phyloP scores from a whole-genome alignment of 306 rosid species.

The Vigna mungo region DNA sequence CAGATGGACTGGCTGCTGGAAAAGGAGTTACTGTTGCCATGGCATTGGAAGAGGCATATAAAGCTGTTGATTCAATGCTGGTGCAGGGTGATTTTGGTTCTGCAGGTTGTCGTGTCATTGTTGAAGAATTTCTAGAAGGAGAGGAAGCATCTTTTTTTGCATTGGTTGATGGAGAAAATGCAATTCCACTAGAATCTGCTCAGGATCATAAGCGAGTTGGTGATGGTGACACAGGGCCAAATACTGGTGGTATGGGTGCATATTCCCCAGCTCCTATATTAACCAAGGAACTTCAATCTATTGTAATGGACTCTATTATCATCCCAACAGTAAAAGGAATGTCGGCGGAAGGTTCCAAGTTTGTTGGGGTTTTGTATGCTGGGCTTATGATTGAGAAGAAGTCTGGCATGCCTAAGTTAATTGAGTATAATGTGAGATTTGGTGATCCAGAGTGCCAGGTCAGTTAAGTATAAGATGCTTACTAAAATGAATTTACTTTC shows the following conservation, averaged over 20 bases:
- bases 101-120: constrained; percentile 80
- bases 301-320: constrained; percentile 87
- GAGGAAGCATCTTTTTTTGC: constrained; percentile 97
- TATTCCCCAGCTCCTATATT: constrained; percentile 91
- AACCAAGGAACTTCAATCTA: constrained; percentile 78
- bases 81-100: constrained; percentile 86
- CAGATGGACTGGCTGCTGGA: constrained; percentile 98
- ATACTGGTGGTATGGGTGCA: constrained; percentile 99
- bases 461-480: constrained; percentile 45
- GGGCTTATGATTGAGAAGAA: constrained; percentile 98
- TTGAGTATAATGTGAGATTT: constrained; percentile 94
- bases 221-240: constrained; percentile 93
- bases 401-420: constrained; percentile 91
- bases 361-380: constrained; percentile 92
- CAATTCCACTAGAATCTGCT: constrained; percentile 94
- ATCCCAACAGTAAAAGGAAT: constrained; percentile 93
- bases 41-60: constrained; percentile 79
- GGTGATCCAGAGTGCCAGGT: constrained; percentile 99
- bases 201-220: constrained; percentile 98
- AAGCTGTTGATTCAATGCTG: constrained; percentile 95
- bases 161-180: constrained; percentile 93
- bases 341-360: constrained; percentile 88
- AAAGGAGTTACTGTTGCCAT: constrained; percentile 92
- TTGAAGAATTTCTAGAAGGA: constrained; percentile 95
- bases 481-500: constrained; percentile 26